Evolutionary conservation across 129 eudicot genomes (phyloP).

Genomic region (Chrysanthemum makinoi): DNA sequence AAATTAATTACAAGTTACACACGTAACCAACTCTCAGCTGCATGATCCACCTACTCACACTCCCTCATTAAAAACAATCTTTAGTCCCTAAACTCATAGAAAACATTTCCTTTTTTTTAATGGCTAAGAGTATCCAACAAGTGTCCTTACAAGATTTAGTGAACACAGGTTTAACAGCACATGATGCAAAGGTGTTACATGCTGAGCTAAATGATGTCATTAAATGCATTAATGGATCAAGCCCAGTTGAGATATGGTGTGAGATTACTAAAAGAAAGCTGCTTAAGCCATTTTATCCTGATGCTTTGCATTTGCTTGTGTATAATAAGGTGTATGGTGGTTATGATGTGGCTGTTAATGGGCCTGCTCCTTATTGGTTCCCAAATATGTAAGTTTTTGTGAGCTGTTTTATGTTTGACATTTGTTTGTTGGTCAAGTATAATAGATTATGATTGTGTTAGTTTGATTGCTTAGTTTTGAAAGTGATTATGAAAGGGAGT

Average conservation of each 20-base stretch:
- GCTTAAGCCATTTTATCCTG: conserved; percentile 70
- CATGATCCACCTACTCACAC: conserved; percentile 1
- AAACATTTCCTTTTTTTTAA: not conserved
- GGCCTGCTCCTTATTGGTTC: conserved; percentile 88
- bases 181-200: conserved; percentile 46
- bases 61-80: not conserved
- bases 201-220: conserved; percentile 39
- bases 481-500: too few species aligned
- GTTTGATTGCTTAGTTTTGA: too few species aligned
- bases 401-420: not conserved
- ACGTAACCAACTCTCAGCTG: not conserved
- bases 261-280: conserved; percentile 47
- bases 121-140: conserved; percentile 35
- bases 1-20: not conserved
- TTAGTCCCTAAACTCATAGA: not conserved
- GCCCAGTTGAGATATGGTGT: conserved; percentile 63
- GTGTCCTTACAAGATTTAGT: conserved; percentile 49
- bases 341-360: conserved; percentile 55
- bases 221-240: conserved; percentile 13
- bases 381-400: conserved; percentile 60
- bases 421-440: not conserved
- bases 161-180: conserved; percentile 36
- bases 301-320: conserved; percentile 62
- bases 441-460: not conserved
- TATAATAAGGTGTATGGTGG: conserved; percentile 67